phyloP scores from a whole-genome alignment of 306 rosid genomes.

The Ormosia emarginata region DNA sequence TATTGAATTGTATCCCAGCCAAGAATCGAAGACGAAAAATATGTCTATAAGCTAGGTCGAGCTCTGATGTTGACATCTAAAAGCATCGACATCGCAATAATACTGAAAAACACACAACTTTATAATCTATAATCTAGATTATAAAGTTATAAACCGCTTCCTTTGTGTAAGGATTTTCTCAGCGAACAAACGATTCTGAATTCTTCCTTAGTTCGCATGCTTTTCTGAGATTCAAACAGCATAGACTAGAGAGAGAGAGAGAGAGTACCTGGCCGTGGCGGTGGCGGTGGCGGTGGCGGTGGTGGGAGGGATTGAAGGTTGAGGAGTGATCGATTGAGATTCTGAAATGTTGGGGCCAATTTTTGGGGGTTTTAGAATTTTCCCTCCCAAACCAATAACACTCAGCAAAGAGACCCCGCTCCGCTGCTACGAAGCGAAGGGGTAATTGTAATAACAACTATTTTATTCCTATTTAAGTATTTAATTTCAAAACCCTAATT shows the following conservation, averaged over 20 bases:
- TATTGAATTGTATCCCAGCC: background rate
- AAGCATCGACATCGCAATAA: background rate
- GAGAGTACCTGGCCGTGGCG: slow-evolving; percentile 33
- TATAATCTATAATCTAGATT: too few species aligned
- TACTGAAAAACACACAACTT: background rate
- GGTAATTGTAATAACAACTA: too few species aligned
- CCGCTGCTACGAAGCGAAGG: too few species aligned
- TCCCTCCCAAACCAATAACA: slow-evolving; percentile 38
- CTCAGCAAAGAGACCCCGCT: background rate
- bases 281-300: background rate
- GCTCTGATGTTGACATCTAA: background rate
- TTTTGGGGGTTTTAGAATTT: background rate
- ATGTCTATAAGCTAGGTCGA: background rate
- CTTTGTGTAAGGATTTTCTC: background rate
- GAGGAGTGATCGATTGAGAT: background rate
- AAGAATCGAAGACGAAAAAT: background rate
- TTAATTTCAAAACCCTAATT: too few species aligned
- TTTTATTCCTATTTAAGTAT: too few species aligned
- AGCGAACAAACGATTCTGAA: background rate
- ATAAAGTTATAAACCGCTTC: background rate
- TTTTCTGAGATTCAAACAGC: background rate
- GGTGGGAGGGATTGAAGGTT: background rate
- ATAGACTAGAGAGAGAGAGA: slow-evolving; percentile 11
- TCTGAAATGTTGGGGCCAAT: background rate
- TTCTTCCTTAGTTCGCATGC: background rate